Base-by-base conservation (phyloP, 306 rosid species). In the Vigna radiata region DNA sequence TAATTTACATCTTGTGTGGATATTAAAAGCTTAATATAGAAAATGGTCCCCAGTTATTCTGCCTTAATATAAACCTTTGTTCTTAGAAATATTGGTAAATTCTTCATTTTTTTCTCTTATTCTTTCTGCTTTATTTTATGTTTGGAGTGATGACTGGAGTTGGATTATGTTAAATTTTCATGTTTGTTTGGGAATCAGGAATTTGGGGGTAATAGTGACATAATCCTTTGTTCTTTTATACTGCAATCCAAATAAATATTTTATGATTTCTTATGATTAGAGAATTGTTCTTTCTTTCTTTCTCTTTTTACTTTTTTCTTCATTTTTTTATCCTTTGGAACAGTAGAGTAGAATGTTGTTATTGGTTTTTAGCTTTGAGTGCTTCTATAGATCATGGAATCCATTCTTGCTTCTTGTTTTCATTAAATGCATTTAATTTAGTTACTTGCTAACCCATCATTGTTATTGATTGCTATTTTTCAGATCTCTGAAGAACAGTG, bases 401-500 rank as follows among this genome's bases (percentile, higher is more conserved):
- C 71, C 68, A 10, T 73, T 58, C 14, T 76, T 71, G 69, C 13
- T n/a, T 74, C 23, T 39, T 59, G 36, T 55, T 79, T 82, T 67
- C 70, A 27, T 71, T n/a, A 36, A 41, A 19, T 85, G 53, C 65
- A 6, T 64, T 31, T 80, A 53, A 29, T 49, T 29, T 41, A 8
- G 74, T 68, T 44, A 19, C 27, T 27, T 68, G 78, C 67, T 80
- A 70, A 82, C 75, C 46, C 67, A 52, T 37, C 48, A 36, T 62
- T 72, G 29, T 44, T 59, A 74, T 66, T 80, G 61, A 70, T 69
- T 73, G 50, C 65, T 72, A 65, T 63, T 80, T 59, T 25, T 73
- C 97, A 86, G 90, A 83, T 54, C 68, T 46, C 56, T 16, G 59
- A 49, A 31, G 72, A 76, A 54, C 5, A 54, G 18, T 58, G 49